Percentiles rank a stretch among this genome's conserved stretches.
phyloP scores from a whole-genome alignment of 1,284 basidiomycete species.

The Ganoderma boninense region DNA sequence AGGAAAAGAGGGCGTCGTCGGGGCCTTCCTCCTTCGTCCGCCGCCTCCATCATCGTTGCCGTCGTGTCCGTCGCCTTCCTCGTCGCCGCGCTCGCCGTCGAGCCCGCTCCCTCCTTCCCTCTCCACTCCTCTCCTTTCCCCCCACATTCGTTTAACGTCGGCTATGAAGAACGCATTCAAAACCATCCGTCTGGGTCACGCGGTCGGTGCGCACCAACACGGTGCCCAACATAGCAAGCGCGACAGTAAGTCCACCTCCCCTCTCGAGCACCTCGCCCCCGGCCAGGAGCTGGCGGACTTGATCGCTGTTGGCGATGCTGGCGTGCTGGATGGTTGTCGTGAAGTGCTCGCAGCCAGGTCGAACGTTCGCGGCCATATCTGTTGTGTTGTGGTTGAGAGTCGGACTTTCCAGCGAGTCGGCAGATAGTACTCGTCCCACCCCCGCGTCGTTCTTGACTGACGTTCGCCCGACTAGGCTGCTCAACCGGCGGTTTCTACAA shows the following conservation, averaged over 20 bases:
- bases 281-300: not conserved
- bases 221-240: constrained; percentile 25
- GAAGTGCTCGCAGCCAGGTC: not conserved
- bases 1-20: not conserved
- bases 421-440: not conserved
- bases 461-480: constrained; percentile 49
- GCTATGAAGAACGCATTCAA: constrained; percentile 32
- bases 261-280: not conserved
- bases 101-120: constrained; percentile 14
- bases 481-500: constrained; percentile 71
- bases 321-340: not conserved
- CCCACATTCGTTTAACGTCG: constrained; percentile 22
- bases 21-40: not conserved
- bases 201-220: constrained; percentile 21
- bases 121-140: constrained; percentile 9
- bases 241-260: constrained; percentile 27
- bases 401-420: not conserved
- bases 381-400: not conserved
- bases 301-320: not conserved
- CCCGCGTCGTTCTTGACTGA: not conserved
- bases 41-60: constrained; percentile 18
- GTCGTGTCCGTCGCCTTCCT: constrained; percentile 12
- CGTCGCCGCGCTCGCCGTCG: constrained; percentile 20
- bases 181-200: constrained; percentile 32
- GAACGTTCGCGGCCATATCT: not conserved